Evolutionary conservation across 768 basidiomycete species (phyloP), one percentile per base, ranked within the genome.

Genomic region (Pleurotus giganteus): DNA sequence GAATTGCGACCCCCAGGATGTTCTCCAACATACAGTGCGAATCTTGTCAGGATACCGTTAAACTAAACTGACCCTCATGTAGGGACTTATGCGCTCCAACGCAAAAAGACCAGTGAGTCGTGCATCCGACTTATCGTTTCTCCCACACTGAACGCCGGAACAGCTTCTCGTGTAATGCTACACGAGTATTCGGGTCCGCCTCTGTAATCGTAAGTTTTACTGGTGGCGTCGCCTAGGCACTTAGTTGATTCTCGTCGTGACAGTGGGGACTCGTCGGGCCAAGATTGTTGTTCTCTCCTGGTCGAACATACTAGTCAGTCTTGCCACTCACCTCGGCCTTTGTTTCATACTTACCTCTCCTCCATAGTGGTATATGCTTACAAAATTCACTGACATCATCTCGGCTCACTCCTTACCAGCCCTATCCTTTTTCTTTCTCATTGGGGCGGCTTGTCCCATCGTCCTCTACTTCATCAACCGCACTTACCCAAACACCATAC

Each of bases 231-330:
- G 34, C 19, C n/a, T 23, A 46, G 56, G 27, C 56, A 41, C 50
- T 59, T 31, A 56, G 50, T 23, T 54, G 41, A 42, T 60, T 47
- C 60, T 64, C 32, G 52, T 57, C 46, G 17, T 55, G 42, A 24
- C 53, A 74, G 73, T 80, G 81, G 83, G 88, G 88, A 21, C 80
- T 85, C 15, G 81, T 91, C 50, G 89, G 89, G 1, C 89, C 89
- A 15, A 69, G 61, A 28, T 61, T 73, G 17, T 77, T 80, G 60
- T 89, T 87, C 65, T 80, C 80, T 0, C 65, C 71, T 29, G 80
- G 77, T 7, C 75, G 79, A 56, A 66, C 82, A 17, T 89, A 89
- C 64, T 82, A 79, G 85, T 85, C 62, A 61, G 80, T 66, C 2
- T 9, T 29, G 31, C 3, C 24, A 2, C 15, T 56, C 23, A 3